Conservation (phyloP, 225 moss, liverwort and hornwort species). For the Neckera pumila region DNA sequence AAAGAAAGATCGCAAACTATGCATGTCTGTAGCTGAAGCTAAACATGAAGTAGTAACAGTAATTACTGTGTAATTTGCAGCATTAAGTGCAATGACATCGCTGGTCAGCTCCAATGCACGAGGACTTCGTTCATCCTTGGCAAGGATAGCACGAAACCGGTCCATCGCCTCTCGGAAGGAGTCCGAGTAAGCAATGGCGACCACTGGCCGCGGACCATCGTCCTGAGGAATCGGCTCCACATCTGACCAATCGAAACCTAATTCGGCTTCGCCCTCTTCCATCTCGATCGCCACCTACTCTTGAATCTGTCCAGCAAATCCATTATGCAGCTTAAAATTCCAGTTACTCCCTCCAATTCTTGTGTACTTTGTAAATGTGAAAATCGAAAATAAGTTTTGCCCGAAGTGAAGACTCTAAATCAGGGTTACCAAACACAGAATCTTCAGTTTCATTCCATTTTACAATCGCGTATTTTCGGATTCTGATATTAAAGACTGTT, state of each 20-base stretch:
- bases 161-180: slow-evolving; percentile 81
- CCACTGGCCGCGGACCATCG: slow-evolving; percentile 93
- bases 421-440: background rate
- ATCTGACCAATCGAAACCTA: slow-evolving; percentile 66
- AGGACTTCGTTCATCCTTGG: slow-evolving; percentile 75
- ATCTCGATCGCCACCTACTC: slow-evolving; percentile 6
- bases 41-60: background rate
- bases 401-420: background rate
- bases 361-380: background rate
- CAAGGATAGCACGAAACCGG: slow-evolving; percentile 75
- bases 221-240: slow-evolving; percentile 67
- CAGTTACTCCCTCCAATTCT: background rate
- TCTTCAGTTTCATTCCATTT: background rate
- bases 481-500: background rate
- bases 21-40: background rate
- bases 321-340: background rate
- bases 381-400: background rate
- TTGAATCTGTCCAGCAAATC: background rate
- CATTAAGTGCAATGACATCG: slow-evolving; percentile 74
- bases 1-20: background rate
- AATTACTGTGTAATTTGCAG: slow-evolving; percentile 95
- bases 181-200: slow-evolving; percentile 75
- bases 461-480: background rate
- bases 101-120: slow-evolving; percentile 70
- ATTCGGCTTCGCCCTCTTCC: background rate